Evolutionary conservation across 129 eudicot species (phyloP).

Genomic region (Gnaphalium uliginosum): DNA sequence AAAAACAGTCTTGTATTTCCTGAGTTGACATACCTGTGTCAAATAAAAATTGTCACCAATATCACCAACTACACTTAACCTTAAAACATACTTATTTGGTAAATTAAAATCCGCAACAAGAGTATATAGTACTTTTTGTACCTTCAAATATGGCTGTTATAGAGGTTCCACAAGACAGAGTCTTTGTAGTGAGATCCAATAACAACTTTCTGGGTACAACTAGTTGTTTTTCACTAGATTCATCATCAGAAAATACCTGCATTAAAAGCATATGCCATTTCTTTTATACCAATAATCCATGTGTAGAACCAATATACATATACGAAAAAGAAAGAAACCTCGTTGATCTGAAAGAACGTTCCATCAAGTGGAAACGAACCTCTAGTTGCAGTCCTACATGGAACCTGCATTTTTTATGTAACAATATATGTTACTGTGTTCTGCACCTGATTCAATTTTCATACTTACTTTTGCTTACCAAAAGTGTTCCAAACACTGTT

Average conservation of each 20-base stretch:
- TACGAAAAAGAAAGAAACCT: constrained; percentile 27
- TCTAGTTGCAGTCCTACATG: constrained; percentile 46
- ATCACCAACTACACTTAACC: background rate
- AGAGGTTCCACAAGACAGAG: constrained; percentile 32
- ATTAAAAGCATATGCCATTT: background rate
- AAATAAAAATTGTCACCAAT: background rate
- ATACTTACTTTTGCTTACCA: constrained; percentile 35
- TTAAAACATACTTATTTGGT: background rate
- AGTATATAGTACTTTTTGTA: background rate
- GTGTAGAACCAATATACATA: background rate
- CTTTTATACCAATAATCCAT: background rate
- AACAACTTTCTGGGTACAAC: constrained; percentile 20
- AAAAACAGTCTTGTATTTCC: constrained; percentile 29
- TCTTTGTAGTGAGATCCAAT: constrained; percentile 15
- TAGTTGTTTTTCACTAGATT: constrained; percentile 26
- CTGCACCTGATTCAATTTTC: background rate
- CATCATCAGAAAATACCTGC: constrained; percentile 37
- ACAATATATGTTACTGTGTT: background rate
- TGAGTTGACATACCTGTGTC: constrained; percentile 22
- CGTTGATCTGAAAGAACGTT: constrained; percentile 53
- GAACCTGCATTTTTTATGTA: constrained; percentile 33
- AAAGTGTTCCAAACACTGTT: constrained; percentile 37
- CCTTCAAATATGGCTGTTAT: constrained; percentile 30
- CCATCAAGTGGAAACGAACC: constrained; percentile 47
- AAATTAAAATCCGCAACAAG: background rate